Base-by-base conservation (phyloP, 148 eudicot species). In the Vaccinium corymbosum region DNA sequence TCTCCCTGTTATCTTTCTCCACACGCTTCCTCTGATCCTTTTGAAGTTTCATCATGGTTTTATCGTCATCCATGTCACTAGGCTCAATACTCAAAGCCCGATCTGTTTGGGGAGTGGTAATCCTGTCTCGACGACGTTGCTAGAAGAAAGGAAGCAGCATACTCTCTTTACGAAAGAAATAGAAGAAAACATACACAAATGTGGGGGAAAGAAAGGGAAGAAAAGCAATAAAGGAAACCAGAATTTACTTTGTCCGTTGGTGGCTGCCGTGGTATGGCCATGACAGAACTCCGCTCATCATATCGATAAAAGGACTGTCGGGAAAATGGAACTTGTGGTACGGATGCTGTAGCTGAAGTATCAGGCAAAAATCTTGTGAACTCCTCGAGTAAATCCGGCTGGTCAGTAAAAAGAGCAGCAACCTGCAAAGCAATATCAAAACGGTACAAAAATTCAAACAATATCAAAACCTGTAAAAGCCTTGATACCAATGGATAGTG, bases 321-420 rank as follows among this genome's bases (percentile, higher is more conserved):
- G 78, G 85, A 90, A 86, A 87, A 85, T 53, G 90, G 87, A 90
- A 91, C 68, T 66, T 89, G 90, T 55, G 89, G 89, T 52, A 86
- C 87, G 82, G 94, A 82, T 56, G 91, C 88, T 11, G 96, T 74
- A 8, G 93, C 89, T 80, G 99, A 97, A 82, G 91, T 89, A 89
- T 94, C 95, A 4, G 99, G 99, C 83, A 97, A 91, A 84, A 97
- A 97, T 86, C 94, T 92, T n/a, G 93, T 93, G 91, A 97, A 97
- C 89, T 97, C 98, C 7, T 93, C 97, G 25, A 97, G 91, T 87
- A 97, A 89, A 93, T 94, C 99, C 6, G 91, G 90, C 66, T 97
- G 99, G 71, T 92, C 94, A 57, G 86, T 88, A 90, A 97, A 92
- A 83, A 97, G 98, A 68, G 86, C 91, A 71, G 99, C 91, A 79